Base-by-base conservation (phyloP, 345 rosid species). In the Camelina sativa region DNA sequence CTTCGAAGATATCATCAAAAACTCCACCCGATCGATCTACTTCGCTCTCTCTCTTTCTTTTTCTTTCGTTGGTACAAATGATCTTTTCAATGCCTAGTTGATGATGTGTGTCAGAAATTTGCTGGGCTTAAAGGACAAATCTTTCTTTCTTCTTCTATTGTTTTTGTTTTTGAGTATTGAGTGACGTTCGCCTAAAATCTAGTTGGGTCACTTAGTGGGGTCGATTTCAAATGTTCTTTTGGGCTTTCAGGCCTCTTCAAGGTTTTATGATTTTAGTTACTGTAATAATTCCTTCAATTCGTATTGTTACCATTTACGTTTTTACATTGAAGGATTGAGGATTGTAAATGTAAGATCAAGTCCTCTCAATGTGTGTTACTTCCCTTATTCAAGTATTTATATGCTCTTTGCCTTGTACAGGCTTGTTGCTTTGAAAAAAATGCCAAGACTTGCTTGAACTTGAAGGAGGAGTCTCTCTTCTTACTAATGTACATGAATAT, bases 11-110 rank as follows among this genome's bases (percentile, higher is more conserved):
- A 57, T 50, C 76, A 77, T 77, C 76, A 58, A 71, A 28, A 58
- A 38, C 65, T 15, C 52, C 15, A 68, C 34, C 4, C 71, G 53
- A 62, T 64, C 71, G 53, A 62, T 64, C 67, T 64, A 30, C 23
- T 30, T 59, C 52, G 40, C 5, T 37, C 43, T 65, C 67, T 35
- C 60, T 2, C 10, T 52, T 43, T 15, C 63, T 15, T 52, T 17
- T 17, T 47, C 67, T 22, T 22, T 50, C 16, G 4, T 35, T 62
- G 56, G 71, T 70, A 16, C 66, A 70, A 55, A 34, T 25, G 51
- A 65, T 65, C 73, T 65, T 66, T 78, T 72, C 73, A 65, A 65
- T 52, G 73, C 51, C 77, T 28, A 66, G 13, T 65, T 77, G 80
- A 71, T 44, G 68, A 7, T 65, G 65, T 66, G 37, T 34, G 64